Percentiles rank a stretch among this genome's conserved stretches.
These are phyloP conservation scores for Chenopodium suecicum DNA, from an alignment of 148 eudicot genomes.

Conservation along the genomic window DNA sequence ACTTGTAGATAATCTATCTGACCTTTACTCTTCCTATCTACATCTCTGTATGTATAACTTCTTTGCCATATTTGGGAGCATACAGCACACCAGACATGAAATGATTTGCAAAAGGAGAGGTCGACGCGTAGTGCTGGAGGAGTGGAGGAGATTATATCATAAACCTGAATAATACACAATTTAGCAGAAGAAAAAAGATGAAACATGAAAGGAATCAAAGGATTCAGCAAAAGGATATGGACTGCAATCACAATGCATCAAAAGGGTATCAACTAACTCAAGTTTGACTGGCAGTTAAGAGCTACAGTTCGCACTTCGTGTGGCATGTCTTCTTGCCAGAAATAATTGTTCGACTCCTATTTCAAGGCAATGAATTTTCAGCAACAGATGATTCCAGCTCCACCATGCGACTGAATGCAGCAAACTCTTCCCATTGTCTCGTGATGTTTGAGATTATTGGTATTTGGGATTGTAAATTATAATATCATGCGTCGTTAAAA, in stretches of 20 bases:
- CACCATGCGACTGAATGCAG: not conserved
- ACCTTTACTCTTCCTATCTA: not conserved
- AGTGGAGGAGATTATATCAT: no score
- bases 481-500: not conserved
- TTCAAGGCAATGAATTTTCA: not conserved
- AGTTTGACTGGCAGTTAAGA: slow-evolving; percentile 21
- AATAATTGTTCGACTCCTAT: not conserved
- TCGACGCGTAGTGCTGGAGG: not conserved
- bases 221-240: not conserved
- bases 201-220: not conserved
- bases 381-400: not conserved
- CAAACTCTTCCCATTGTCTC: not conserved
- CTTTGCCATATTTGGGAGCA: not conserved
- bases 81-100: no score
- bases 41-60: not conserved
- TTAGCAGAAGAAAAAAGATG: not conserved
- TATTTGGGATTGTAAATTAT: not conserved
- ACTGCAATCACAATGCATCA: not conserved
- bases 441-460: not conserved
- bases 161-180: not conserved
- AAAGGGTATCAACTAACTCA: slow-evolving; percentile 13
- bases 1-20: no score
- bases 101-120: not conserved
- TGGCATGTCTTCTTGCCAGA: not conserved
- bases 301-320: not conserved